These are phyloP conservation scores for Aspergillus terreus DNA, from an alignment of 2,329 filamentous ascomycete genomes.

Conservation along the genomic window DNA sequence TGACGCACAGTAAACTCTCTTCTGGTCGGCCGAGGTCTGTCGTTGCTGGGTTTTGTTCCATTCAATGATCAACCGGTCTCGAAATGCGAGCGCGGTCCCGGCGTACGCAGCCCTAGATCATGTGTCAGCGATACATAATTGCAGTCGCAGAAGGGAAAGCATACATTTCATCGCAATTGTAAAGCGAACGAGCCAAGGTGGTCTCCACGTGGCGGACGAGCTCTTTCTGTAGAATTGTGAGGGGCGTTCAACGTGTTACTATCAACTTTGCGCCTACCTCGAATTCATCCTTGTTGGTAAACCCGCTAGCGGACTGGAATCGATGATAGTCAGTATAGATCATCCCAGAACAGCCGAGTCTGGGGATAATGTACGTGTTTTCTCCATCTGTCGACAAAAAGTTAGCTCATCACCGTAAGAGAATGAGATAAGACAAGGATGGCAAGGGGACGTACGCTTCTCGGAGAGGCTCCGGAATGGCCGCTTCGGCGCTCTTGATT, in stretches of 20 bases:
- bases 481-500: constrained; percentile 90
- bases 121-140: not conserved
- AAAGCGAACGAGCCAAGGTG: constrained; percentile 89
- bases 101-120: constrained; percentile 71
- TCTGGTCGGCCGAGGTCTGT: constrained; percentile 85
- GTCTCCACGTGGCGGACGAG: constrained; percentile 94
- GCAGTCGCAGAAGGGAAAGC: constrained; percentile 12
- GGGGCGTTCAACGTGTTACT: not conserved
- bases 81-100: constrained; percentile 85
- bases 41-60: constrained; percentile 99
- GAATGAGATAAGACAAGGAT: not conserved
- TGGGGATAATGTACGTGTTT: constrained; percentile 49
- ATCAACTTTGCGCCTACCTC: constrained; percentile 39
- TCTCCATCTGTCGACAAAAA: constrained; percentile 48
- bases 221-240: constrained; percentile 57
- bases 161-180: constrained; percentile 88
- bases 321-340: constrained; percentile 2
- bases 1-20: constrained; percentile 79
- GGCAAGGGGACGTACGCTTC: constrained; percentile 62
- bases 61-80: constrained; percentile 86
- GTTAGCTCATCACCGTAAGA: constrained; percentile 15
- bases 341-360: not conserved
- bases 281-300: constrained; percentile 78
- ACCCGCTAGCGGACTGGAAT: constrained; percentile 60
- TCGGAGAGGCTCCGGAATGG: constrained; percentile 82